Percentiles rank a stretch among this genome's conserved stretches.
Conservation (phyloP, 2,329 filamentous ascomycete genomes). For the Lecanicillium sp. region DNA sequence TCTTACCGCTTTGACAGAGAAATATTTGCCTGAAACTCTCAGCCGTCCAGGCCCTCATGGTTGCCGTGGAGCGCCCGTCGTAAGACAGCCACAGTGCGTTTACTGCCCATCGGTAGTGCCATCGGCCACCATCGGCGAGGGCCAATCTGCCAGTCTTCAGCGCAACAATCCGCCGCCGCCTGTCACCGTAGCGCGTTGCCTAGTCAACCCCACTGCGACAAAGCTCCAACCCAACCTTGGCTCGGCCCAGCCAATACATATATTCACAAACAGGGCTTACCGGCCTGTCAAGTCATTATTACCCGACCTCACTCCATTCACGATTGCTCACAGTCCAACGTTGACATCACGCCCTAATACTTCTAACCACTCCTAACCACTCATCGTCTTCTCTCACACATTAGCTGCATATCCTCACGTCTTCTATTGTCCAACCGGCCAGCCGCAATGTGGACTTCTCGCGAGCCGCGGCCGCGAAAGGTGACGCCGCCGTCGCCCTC, state of each 20-base stretch:
- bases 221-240: too few species aligned
- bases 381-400: background rate
- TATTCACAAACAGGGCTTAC: too few species aligned
- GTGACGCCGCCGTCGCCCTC: conserved; percentile 55
- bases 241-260: background rate
- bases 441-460: conserved; percentile 25
- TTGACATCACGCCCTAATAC: conserved; percentile 5
- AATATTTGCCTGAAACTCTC: background rate
- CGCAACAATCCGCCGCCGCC: background rate
- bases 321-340: conserved; percentile 6
- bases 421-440: conserved; percentile 24
- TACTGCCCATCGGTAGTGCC: background rate
- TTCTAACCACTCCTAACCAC: background rate
- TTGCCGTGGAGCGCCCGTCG: too few species aligned
- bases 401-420: conserved; percentile 9
- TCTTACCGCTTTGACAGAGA: background rate
- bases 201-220: conserved; percentile 20
- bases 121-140: too few species aligned
- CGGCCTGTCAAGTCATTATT: too few species aligned
- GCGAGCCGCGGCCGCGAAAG: conserved; percentile 40
- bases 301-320: conserved; percentile 11
- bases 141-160: too few species aligned
- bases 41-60: too few species aligned
- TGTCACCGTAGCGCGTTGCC: conserved; percentile 19
- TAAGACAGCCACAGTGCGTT: too few species aligned